These are phyloP conservation scores for Scenedesmus sp. DNA, from an alignment of 163 green algal genomes.

Conservation along the genomic window DNA sequence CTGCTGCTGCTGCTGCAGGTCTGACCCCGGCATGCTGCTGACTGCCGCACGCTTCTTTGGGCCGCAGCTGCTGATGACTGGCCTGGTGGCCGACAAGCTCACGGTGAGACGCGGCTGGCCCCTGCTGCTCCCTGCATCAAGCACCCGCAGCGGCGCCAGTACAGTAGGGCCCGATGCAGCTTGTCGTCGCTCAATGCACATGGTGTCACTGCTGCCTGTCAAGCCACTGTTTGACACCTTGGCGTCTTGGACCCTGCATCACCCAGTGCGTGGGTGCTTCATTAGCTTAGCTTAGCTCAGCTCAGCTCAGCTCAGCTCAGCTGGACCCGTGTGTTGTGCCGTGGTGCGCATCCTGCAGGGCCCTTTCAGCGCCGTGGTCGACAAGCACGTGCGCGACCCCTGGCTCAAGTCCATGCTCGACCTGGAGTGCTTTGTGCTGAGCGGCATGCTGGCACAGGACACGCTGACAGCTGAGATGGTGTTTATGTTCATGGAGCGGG, in stretches of 20 bases:
- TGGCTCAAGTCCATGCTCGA: constrained; percentile 90
- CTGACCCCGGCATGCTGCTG: constrained; percentile 74
- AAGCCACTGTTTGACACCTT: too few relatives aligned
- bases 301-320: too few relatives aligned
- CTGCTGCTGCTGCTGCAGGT: constrained; percentile 5
- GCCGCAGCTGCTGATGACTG: constrained; percentile 68
- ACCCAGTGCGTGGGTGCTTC: too few relatives aligned
- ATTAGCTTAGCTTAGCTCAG: too few relatives aligned
- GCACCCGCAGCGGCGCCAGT: too few relatives aligned
- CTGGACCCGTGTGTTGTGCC: neutral
- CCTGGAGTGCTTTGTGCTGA: constrained; percentile 94
- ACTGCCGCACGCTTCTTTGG: constrained; percentile 75
- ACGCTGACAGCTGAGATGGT: constrained; percentile 76
- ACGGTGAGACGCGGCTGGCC: constrained; percentile 69
- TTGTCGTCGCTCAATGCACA: too few relatives aligned
- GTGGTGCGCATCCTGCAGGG: constrained; percentile 56
- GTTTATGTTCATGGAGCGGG: constrained; percentile 87
- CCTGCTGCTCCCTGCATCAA: too few relatives aligned
- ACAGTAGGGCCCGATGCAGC: too few relatives aligned
- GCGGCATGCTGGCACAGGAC: constrained; percentile 80
- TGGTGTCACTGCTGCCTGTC: too few relatives aligned
- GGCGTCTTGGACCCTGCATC: too few relatives aligned
- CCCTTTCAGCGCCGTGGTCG: constrained; percentile 81
- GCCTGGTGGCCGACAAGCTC: constrained; percentile 68
- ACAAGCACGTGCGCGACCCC: constrained; percentile 83